phyloP scores from a whole-genome alignment of 2,329 filamentous ascomycete genomes.

The Cordyceps cicadae region DNA sequence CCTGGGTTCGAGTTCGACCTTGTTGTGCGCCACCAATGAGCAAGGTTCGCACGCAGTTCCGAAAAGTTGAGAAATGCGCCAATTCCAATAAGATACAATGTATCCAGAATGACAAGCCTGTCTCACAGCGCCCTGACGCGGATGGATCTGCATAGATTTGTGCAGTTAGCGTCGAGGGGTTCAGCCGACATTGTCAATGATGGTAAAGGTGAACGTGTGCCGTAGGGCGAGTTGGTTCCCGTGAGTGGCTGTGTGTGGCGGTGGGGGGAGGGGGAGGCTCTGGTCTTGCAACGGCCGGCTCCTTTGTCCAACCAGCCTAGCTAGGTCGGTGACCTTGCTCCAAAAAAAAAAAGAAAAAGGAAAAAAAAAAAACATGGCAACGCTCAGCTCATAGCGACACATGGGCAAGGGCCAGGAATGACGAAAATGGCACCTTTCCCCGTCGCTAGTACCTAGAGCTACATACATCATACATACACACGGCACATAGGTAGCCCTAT shows the following conservation, averaged over 20 bases:
- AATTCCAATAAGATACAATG: not conserved
- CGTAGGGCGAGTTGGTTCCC: not conserved
- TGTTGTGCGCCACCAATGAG: no score
- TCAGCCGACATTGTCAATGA: slow-evolving; percentile 6
- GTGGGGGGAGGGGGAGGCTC: not conserved
- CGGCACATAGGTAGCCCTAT: not conserved
- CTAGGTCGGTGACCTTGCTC: no score
- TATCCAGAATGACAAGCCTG: not conserved
- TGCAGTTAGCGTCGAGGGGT: slow-evolving; percentile 7
- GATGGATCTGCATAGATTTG: not conserved
- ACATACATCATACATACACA: no score
- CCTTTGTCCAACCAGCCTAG: not conserved
- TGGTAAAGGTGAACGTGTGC: not conserved
- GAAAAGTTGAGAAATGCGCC: not conserved
- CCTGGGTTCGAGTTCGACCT: no score
- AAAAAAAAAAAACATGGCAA: no score
- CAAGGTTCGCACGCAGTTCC: not conserved
- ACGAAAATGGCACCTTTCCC: not conserved
- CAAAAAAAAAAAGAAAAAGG: no score
- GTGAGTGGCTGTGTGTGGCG: not conserved
- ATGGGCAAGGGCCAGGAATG: no score
- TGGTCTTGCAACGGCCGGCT: not conserved
- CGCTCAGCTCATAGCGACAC: no score
- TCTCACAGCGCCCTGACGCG: not conserved
- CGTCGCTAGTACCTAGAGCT: not conserved